Base-by-base conservation (phyloP, 345 rosid genomes). In the Moricandia moricandioides region DNA sequence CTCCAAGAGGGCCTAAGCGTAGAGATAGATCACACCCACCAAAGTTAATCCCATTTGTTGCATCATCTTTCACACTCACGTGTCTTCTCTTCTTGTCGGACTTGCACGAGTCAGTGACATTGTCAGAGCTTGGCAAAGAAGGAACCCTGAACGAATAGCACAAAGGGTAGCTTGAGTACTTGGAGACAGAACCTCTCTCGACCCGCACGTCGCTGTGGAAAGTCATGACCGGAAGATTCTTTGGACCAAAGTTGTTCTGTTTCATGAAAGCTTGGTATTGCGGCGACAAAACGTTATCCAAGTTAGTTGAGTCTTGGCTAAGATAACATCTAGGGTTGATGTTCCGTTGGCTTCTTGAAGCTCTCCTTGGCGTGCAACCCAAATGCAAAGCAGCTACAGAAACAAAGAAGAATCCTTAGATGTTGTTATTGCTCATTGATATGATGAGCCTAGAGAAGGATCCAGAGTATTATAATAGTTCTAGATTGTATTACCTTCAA, bases 301-400 rank as follows among this genome's bases (percentile, higher is more conserved):
- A 49, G 14, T 49, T 71, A 24, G 72, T 49, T 51, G 81, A 49
- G 55, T 59, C 72, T 49, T 66, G 81, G 66, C 80, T 82, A 73
- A 92, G 96, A 74, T 94, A 94, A 75, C 81, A 85, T 84, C 97
- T 86, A 10, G 91, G 89, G 85, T 86, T 87, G 58, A 72, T 80
- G 81, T 95, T 92, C 24, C 99, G 80, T 84, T 95, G 96, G 82
- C 99, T 92, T 78, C 99, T 90, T 3, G 97, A 85, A 83, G 99
- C 92, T 85, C 88, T 86, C 72, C 88, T 96, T 0, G 95, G 91
- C 75, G 88, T 73, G 75, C 99, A 95, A 34, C 99, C 97, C 82
- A 95, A 81, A 83, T 86, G 91, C 72, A 92, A 88, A 31, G 97
- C 97, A 69, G 99, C 99, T 95, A 82, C 71, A 7, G 24, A 65